Evolutionary conservation across 768 basidiomycete species (phyloP).

Genomic region (Xerocomellus amylosporus): DNA sequence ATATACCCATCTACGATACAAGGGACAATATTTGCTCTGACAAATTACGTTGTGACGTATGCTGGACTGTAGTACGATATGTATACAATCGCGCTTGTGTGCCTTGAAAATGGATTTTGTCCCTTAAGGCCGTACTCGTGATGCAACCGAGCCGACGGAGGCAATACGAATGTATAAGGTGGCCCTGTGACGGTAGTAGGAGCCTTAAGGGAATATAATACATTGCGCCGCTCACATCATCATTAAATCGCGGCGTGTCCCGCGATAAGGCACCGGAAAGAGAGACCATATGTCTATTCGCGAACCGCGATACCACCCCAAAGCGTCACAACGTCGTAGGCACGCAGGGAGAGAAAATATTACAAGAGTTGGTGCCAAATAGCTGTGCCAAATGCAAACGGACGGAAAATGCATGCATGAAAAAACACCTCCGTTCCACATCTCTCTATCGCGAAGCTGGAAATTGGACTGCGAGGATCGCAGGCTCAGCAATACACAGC

Average conservation of each 20-base stretch:
- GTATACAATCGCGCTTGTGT: not conserved
- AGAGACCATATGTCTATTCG: not conserved
- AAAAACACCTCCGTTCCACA: not conserved
- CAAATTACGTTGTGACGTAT: slow-evolving; percentile 1
- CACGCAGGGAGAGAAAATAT: too few relatives aligned
- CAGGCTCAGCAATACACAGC: slow-evolving; percentile 30
- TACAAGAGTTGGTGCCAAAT: not conserved
- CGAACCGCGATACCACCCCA: not conserved
- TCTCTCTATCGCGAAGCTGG: not conserved
- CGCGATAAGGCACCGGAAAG: not conserved
- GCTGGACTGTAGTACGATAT: not conserved
- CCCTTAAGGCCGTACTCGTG: not conserved
- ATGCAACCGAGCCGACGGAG: not conserved
- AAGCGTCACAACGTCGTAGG: not conserved
- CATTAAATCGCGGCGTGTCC: not conserved
- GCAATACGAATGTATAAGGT: too few relatives aligned
- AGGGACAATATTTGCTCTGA: not conserved
- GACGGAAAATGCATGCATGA: not conserved
- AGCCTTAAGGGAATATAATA: not conserved
- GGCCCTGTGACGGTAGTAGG: not conserved
- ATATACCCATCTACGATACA: slow-evolving; percentile 1
- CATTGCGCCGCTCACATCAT: not conserved
- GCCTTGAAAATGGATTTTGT: not conserved
- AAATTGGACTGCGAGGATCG: not conserved
- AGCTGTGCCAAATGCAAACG: not conserved